phyloP scores from a whole-genome alignment of 73 alveolate genomes.

The Paramecium tetraurelia region DNA sequence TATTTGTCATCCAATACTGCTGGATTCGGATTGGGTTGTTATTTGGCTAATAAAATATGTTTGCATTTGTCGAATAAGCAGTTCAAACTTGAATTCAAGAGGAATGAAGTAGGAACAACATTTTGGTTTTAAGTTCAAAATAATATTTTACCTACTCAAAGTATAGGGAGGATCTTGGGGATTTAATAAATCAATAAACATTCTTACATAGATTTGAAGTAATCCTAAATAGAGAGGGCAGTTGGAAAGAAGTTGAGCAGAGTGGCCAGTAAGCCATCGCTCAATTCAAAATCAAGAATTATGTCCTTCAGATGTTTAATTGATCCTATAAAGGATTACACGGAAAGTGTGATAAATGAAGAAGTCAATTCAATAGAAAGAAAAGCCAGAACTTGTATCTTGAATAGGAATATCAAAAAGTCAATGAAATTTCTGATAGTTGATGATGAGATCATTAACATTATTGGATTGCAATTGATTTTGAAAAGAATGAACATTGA shows the following conservation, averaged over 20 bases:
- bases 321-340: background rate
- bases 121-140: background rate
- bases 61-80: background rate
- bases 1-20: background rate
- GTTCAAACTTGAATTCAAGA: background rate
- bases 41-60: background rate
- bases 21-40: conserved; percentile 44
- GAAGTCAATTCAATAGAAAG: background rate
- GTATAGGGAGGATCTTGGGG: background rate
- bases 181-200: background rate
- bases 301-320: background rate
- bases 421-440: background rate
- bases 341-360: background rate
- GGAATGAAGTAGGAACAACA: background rate
- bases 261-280: background rate
- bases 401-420: background rate
- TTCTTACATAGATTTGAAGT: background rate
- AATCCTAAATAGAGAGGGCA: background rate
- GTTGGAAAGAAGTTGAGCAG: background rate
- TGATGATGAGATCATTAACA: conserved; percentile 15
- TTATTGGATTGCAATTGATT: background rate
- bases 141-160: background rate
- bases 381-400: background rate
- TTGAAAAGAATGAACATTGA: background rate
- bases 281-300: background rate